phyloP scores from a whole-genome alignment of 768 basidiomycete species.

The Pleurotus sapidus region DNA sequence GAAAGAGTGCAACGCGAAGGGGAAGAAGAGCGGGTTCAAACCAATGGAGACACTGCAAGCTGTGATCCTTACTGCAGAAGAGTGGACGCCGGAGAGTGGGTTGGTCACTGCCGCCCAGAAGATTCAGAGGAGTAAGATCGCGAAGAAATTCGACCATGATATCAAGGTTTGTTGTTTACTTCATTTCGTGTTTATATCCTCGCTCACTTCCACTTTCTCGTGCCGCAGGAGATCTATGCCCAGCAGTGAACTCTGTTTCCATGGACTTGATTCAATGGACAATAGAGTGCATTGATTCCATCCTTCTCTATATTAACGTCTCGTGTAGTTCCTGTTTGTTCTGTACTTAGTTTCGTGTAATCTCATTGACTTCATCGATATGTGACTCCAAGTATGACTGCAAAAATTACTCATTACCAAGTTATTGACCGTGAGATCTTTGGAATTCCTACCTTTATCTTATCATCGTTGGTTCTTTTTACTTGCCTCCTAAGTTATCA shows the following conservation, averaged over 20 bases:
- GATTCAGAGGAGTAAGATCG: conserved; percentile 74
- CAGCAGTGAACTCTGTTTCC: background rate
- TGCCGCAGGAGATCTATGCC: conserved; percentile 2
- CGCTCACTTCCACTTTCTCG: background rate
- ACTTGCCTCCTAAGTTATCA: background rate
- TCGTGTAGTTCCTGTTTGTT: conserved; percentile 1
- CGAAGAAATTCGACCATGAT: conserved; percentile 57
- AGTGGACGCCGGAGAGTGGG: conserved; percentile 92
- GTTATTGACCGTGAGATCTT: background rate
- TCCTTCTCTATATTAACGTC: background rate
- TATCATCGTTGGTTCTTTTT: background rate
- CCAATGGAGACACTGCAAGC: conserved; percentile 71
- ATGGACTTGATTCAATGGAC: background rate
- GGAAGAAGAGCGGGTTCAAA: conserved; percentile 87
- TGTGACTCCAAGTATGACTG: too few species aligned
- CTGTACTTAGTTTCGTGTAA: background rate
- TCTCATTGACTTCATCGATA: too few species aligned
- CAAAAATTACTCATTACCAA: too few species aligned
- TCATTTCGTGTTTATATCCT: background rate
- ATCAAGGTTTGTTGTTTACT: conserved; percentile 49
- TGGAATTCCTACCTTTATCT: background rate
- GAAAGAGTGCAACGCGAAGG: conserved; percentile 73
- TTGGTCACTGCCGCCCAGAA: conserved; percentile 92
- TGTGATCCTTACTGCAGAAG: conserved; percentile 76
- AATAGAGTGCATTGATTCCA: background rate